A percentile compares a stretch with the other conserved stretches of the same genome.
phyloP scores from a whole-genome alignment of 1,139 yeast species.

The Chernovozyma aurita region DNA sequence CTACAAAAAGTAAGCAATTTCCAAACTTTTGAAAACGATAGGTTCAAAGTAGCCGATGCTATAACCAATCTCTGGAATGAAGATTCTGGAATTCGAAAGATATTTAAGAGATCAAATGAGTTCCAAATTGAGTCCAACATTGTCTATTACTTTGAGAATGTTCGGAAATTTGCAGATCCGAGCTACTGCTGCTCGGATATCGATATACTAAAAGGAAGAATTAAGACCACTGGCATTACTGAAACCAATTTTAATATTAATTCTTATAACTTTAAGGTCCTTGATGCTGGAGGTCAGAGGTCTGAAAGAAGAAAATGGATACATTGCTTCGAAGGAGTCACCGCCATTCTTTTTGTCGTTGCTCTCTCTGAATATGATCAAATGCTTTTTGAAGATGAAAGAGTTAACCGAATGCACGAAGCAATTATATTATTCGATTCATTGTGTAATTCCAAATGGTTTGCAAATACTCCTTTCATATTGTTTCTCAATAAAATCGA shows the following conservation, averaged over 20 bases:
- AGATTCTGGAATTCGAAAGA: conserved; percentile 63
- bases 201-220: conserved; percentile 85
- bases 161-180: conserved; percentile 57
- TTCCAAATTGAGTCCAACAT: conserved; percentile 84
- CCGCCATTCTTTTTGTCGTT: conserved; percentile 84
- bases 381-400: conserved; percentile 81
- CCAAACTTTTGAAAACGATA: conserved; percentile 18
- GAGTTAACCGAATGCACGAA: conserved; percentile 89
- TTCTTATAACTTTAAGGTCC: conserved; percentile 63
- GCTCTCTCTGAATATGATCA: conserved; percentile 95
- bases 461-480: conserved; percentile 80
- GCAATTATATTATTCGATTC: conserved; percentile 81
- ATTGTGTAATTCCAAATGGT: conserved; percentile 83
- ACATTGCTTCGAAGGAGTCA: conserved; percentile 89
- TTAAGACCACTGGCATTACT: conserved; percentile 93
- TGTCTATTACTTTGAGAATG: conserved; percentile 68
- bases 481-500: conserved; percentile 87
- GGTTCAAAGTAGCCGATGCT: conserved; percentile 54
- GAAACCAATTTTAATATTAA: conserved; percentile 77
- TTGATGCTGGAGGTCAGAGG: conserved; percentile 98
- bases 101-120: conserved; percentile 62
- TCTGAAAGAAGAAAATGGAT: conserved; percentile 95
- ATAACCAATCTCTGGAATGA: conserved; percentile 60
- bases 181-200: conserved; percentile 69
- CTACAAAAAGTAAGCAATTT: conserved; percentile 4